Evolutionary conservation across 176 grass and related monocot genomes (phyloP).

Genomic region (Triticum monococcum): DNA sequence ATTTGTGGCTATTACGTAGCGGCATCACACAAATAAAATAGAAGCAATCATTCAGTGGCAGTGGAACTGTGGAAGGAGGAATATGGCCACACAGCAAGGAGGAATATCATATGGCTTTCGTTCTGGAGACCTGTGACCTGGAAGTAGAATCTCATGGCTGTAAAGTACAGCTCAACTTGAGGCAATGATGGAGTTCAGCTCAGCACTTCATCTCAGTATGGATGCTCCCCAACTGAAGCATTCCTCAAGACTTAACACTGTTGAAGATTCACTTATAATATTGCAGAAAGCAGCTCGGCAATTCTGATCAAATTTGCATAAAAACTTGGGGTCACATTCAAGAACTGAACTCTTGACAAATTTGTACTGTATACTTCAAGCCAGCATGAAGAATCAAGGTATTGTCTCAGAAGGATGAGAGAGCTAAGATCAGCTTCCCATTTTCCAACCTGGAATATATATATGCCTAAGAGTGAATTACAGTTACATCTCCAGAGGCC

Average conservation of each 20-base stretch:
- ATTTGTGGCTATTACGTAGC: not conserved
- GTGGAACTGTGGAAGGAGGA: not conserved
- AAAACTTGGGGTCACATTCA: not conserved
- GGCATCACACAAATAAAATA: not conserved
- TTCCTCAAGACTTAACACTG: not conserved
- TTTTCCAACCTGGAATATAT: not conserved
- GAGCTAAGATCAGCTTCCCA: not conserved
- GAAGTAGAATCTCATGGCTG: conserved; percentile 36
- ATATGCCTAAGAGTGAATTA: too few relatives aligned
- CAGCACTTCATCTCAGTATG: not conserved
- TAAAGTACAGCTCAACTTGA: conserved; percentile 26
- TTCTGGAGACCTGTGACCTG: not conserved
- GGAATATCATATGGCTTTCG: not conserved
- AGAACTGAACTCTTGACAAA: not conserved
- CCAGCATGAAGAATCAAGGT: not conserved
- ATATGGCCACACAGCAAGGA: not conserved
- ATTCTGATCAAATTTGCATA: not conserved
- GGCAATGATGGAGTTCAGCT: conserved; percentile 17
- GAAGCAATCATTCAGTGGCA: not conserved
- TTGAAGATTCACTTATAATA: not conserved
- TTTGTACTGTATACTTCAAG: not conserved
- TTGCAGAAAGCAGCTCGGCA: not conserved
- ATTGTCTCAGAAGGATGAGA: too few relatives aligned
- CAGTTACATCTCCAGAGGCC: not conserved
- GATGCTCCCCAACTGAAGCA: not conserved